Evolutionary conservation across 352 stramenopile species (phyloP).

Genomic region (Pythium sp.): DNA sequence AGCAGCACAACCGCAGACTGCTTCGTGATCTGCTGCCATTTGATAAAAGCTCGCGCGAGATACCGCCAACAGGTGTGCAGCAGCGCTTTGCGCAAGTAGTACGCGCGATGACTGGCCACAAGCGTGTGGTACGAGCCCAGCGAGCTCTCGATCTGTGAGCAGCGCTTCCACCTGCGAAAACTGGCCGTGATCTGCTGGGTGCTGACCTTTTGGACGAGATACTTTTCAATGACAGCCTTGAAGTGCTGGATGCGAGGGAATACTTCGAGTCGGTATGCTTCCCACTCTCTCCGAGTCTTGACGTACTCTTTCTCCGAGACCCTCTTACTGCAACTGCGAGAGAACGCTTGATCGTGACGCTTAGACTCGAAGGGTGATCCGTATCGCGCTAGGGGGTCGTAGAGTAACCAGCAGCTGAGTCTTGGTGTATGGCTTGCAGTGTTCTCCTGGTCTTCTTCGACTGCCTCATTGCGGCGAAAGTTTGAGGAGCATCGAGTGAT

Average conservation of each 20-base stretch:
- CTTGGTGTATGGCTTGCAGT: background rate
- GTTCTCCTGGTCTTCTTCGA: background rate
- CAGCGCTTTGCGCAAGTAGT: conserved; percentile 12
- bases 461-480: background rate
- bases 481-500: background rate
- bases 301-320: background rate
- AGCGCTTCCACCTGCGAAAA: background rate
- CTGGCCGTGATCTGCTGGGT: background rate
- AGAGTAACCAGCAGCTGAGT: background rate
- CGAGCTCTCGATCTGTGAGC: background rate
- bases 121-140: background rate
- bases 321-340: background rate
- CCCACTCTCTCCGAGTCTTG: background rate
- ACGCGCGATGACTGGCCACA: background rate
- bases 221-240: background rate
- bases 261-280: background rate
- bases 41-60: background rate
- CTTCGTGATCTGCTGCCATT: conserved; percentile 7
- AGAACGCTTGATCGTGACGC: background rate
- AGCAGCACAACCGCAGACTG: background rate
- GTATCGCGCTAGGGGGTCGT: background rate
- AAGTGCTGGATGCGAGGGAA: background rate
- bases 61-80: conserved; percentile 6
- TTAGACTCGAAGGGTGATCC: background rate
- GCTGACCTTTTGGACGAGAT: background rate